Evolutionary conservation across 2,329 filamentous ascomycete genomes (phyloP), one percentile per base, ranked within the genome.

Genomic region (Iodosphaeria phyllophila): DNA sequence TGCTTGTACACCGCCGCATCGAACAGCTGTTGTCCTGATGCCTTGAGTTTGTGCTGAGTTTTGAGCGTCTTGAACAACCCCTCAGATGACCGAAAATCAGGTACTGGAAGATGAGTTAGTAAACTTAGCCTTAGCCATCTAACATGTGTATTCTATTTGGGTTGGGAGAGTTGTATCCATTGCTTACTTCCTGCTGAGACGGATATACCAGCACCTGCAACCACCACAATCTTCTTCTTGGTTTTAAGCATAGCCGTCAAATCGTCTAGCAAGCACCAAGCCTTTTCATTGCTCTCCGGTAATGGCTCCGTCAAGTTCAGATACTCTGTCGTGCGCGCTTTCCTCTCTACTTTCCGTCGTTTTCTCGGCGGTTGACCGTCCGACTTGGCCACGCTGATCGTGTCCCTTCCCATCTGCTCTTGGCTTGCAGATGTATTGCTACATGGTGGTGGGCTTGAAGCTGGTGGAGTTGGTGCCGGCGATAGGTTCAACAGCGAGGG

Each of bases 1-100:
- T 92, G 79, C 48, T 82, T 84, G 57, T 98, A 98, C 27, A 98
- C 89, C 6, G 86, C 92, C 26, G 89, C 89, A 52, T 98, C 89
- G 44, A 98, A 98, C 1, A 98, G 64, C 36, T 92, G 74, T 50
- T 95, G 93, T 26, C 89, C 89, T 0, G 89, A 93, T 13, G 77
- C 70, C 46, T 92, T 92, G 32, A 93, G 60, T 37, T 89, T 91
- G 51, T 93, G 80, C 43, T 92, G 75, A 32, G 69, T 75, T 35
- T 79, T 76, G 14, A 92, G 60, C 11, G 76, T 78, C 30, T 73
- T 77, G 52, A 98, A 98, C 3, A 98, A 65, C 25, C 89, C 89
- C 30, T 73, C 75, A 8, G 79, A 74, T 5, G 89, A 98, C 35
- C 89, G 80, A 43, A 98, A 98, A 48, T 98, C 89, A 39, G 89